Evolutionary conservation across 768 basidiomycete genomes (phyloP).

Genomic region (Tubosaeta brunneosetosa): DNA sequence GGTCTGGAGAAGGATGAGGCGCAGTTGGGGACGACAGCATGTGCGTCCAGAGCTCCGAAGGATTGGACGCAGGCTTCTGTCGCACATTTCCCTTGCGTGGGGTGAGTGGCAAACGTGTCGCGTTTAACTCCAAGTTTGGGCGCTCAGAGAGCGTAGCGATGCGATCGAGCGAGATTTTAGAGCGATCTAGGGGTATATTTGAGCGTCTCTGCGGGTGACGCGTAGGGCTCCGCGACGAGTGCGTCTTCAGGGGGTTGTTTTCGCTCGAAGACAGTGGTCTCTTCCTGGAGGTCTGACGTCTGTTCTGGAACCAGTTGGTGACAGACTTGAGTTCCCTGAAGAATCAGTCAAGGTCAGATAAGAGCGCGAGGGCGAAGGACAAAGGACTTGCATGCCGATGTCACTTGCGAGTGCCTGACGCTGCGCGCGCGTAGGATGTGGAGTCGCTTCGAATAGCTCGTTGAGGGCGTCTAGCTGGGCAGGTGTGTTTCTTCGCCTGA

Average conservation of each 20-base stretch:
- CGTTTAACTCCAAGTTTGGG: constrained; percentile 12
- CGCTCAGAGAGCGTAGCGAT: constrained; percentile 30
- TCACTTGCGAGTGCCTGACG: constrained; percentile 37
- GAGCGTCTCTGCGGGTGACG: constrained; percentile 5
- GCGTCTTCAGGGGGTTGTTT: constrained; percentile 15
- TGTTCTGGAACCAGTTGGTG: constrained; percentile 83
- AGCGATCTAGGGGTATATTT: constrained; percentile 18
- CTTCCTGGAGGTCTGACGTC: constrained; percentile 48
- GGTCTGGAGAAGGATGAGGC: constrained; percentile 17
- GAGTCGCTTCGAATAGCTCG: constrained; percentile 30
- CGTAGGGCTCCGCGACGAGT: constrained; percentile 2
- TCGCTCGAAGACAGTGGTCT: constrained; percentile 21
- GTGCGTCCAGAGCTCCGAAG: constrained; percentile 26
- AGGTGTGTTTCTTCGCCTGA: constrained; percentile 28
- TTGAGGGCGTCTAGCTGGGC: constrained; percentile 35
- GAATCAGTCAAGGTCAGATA: constrained; percentile 5
- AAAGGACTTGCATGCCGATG: constrained; percentile 32
- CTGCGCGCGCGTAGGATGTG: constrained; percentile 41
- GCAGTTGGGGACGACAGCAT: constrained; percentile 27
- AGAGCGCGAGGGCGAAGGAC: not conserved
- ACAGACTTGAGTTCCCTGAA: constrained; percentile 62
- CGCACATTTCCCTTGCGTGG: constrained; percentile 22
- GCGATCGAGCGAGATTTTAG: constrained; percentile 28
- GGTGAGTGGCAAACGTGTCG: constrained; percentile 19
- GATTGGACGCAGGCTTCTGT: constrained; percentile 5